phyloP scores from a whole-genome alignment of 2,329 filamentous ascomycete genomes.

The Verticillium longisporum region DNA sequence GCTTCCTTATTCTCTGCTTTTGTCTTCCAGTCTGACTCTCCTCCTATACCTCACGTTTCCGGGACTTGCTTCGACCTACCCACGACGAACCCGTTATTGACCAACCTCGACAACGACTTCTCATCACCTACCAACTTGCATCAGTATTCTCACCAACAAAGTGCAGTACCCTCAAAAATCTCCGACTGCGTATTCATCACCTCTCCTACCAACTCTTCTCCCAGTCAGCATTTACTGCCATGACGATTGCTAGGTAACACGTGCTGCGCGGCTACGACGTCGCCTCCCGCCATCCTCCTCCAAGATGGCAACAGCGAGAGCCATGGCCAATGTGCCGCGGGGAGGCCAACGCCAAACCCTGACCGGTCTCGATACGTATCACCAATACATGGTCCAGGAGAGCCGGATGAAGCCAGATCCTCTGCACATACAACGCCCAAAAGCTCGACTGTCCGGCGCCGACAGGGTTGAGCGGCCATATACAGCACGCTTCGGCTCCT shows the following conservation, averaged over 20 bases:
- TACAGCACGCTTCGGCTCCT: background rate
- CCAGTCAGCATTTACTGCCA: background rate
- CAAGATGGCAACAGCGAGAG: slow-evolving; percentile 8
- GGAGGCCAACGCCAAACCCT: slow-evolving; percentile 5
- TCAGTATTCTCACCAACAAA: slow-evolving; percentile 1
- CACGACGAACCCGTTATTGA: background rate
- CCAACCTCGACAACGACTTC: slow-evolving; percentile 5
- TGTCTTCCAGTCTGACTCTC: background rate
- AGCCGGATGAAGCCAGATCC: slow-evolving; percentile 1
- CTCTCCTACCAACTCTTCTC: no score
- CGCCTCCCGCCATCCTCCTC: background rate
- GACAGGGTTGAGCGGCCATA: slow-evolving; percentile 5
- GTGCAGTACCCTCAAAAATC: no score
- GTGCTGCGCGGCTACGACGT: slow-evolving; percentile 5
- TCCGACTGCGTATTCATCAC: no score
- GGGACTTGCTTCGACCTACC: background rate
- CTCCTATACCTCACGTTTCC: background rate
- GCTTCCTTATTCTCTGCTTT: background rate
- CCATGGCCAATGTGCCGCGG: slow-evolving; percentile 12
- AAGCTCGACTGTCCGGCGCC: background rate
- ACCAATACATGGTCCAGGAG: slow-evolving; percentile 10
- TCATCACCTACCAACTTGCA: slow-evolving; percentile 1
- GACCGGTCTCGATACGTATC: slow-evolving; percentile 11
- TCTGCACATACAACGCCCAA: background rate
- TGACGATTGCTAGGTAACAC: background rate